A percentile compares a stretch with the other conserved stretches of the same genome.
phyloP scores from a whole-genome alignment of 1,284 basidiomycete genomes.

The Cutaneotrichosporon sp. region DNA sequence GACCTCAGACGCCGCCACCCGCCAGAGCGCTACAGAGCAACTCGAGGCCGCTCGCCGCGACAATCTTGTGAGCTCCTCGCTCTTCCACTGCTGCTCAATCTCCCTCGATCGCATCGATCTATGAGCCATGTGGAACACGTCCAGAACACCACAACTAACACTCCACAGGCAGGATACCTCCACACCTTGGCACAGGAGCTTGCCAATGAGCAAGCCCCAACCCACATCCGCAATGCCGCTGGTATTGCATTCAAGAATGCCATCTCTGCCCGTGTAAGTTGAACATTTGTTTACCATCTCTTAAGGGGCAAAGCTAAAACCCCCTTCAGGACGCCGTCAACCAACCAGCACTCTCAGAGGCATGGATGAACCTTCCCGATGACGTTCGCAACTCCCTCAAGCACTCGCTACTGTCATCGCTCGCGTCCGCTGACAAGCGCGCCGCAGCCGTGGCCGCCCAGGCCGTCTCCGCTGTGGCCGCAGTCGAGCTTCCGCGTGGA shows the following conservation, averaged over 20 bases:
- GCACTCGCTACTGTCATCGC: slow-evolving; percentile 74
- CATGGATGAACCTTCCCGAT: slow-evolving; percentile 73
- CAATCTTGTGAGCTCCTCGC: slow-evolving; percentile 64
- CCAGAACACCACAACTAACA: not conserved
- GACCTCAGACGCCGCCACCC: slow-evolving; percentile 67
- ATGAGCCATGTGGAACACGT: too few relatives aligned
- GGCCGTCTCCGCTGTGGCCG: slow-evolving; percentile 87
- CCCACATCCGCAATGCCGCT: slow-evolving; percentile 85
- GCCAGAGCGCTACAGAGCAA: slow-evolving; percentile 80
- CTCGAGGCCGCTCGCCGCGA: slow-evolving; percentile 76
- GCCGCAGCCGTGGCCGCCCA: slow-evolving; percentile 87
- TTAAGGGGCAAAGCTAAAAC: slow-evolving; percentile 5
- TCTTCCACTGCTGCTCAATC: not conserved
- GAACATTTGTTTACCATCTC: not conserved
- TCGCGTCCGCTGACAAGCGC: slow-evolving; percentile 67
- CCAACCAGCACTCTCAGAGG: slow-evolving; percentile 66
- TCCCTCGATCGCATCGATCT: too few relatives aligned
- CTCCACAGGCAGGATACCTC: slow-evolving; percentile 74
- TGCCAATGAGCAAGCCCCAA: slow-evolving; percentile 63
- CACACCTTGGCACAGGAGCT: slow-evolving; percentile 77
- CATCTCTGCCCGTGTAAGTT: slow-evolving; percentile 76
- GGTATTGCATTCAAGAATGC: slow-evolving; percentile 97
- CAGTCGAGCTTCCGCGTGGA: slow-evolving; percentile 80
- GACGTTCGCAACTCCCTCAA: slow-evolving; percentile 78
- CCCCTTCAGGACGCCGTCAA: slow-evolving; percentile 64